Evolutionary conservation across 2,329 filamentous ascomycete genomes (phyloP), one percentile per base, ranked within the genome.

Genomic region (Podosphaera aphanis): DNA sequence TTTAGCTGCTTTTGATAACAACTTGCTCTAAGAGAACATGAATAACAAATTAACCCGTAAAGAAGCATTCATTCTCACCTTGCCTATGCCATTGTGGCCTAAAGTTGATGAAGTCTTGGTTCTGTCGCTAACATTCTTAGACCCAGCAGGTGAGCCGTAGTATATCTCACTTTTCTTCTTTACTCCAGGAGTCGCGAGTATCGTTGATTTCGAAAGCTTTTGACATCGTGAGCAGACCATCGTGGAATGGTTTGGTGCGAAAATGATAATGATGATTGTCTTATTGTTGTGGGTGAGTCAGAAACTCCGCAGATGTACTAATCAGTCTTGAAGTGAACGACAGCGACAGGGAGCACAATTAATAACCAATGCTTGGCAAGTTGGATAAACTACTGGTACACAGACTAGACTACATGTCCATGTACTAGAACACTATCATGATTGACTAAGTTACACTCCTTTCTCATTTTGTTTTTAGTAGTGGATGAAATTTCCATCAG

Each of bases 131-230:
- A 65, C 58, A 19, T 64, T 62, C 39, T 62, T 58, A 2, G 52
- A 54, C 41, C 54, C 55, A 5, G 55, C 56, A 5, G 71, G 61
- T 1, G 73, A 77, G 42, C 74, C 74, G 54, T 73, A 70, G 59
- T 77, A 78, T 62, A 78, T 73, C 45, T 79, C 74, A 55, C 61
- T 72, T 65, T 74, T 78, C 62, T 73, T 74, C 61, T 78, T 79
- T 50, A 79, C 74, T 23, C 66, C 70, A 0, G 74, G 74, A 0
- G 74, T 79, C 49, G 71, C 73, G 47, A 79, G 68, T 11, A 70
- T 65, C 13, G 74, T 77, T 45, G 66, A 63, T 59, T 73, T 73
- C 46, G 69, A 62, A 45, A 71, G 66, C 59, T 74, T 76, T 54
- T 74, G 67, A 53, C 74, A 79, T 62, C 74, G 77, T 50, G 66